Evolutionary conservation across 2,329 filamentous ascomycete genomes (phyloP), one percentile per base, ranked within the genome.

Genomic region (Metarhizium anisopliae): DNA sequence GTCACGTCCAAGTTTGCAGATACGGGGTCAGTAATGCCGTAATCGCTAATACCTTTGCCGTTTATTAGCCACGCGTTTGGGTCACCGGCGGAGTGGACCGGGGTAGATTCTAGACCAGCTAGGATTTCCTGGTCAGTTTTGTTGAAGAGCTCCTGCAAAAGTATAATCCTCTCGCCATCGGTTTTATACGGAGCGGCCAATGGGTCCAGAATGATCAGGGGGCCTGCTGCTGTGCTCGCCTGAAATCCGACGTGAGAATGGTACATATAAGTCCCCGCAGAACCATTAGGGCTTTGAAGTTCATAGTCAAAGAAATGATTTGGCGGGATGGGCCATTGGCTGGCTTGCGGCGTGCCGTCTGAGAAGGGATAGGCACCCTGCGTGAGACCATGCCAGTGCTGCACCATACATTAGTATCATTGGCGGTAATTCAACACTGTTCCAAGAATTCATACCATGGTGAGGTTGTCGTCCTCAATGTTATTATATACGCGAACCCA

Each of bases 351-450:
- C 0, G 80, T 76, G 6, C 84, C 84, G 58, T 87, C 84, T 1
- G 83, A 81, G 67, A 85, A 87, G 0, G 82, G 82, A 81, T 32
- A 78, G 20, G 47, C 75, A 29, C 76, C 72, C 64, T 82, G 78
- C 16, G 76, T 77, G 8, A 88, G 72, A 10, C 84, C 84, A 68
- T 87, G 84, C 84, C 84, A 88, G 63, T 87, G 84, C 79, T 85
- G 35, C n/a, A 7, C 13, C 42, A 16, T 2, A 3, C 2, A 8
- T 55, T 18, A 40, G 8, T n/a, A 10, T 2, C 55, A 25, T 18
- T 45, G 2, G n/a, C 2, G n/a, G 42, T 1, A 3, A 45, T 7
- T 7, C 2, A 5, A 18, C 13, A 45, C 4, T 16, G 4, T 7
- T 45, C n/a, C n/a, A 14, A 7, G n/a, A 14, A 16, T 7, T 63